A percentile compares a stretch with the other conserved stretches of the same genome.
phyloP scores from a whole-genome alignment of 768 basidiomycete genomes.

The Pisolithus marmoratus region DNA sequence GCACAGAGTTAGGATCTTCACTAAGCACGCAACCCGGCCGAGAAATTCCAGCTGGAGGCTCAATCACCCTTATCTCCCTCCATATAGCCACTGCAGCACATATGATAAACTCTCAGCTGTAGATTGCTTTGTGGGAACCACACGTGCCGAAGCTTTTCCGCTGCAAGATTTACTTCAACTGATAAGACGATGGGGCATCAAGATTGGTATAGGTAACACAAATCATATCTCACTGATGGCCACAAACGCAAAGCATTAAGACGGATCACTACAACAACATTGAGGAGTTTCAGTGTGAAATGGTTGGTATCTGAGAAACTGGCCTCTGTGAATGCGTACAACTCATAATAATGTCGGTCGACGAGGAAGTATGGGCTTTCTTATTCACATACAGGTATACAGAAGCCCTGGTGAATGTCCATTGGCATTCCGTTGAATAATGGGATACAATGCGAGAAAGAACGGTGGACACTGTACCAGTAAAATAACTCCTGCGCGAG shows the following conservation, averaged over 20 bases:
- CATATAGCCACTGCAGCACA: slow-evolving; percentile 11
- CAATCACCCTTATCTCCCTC: slow-evolving; percentile 6
- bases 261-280: slow-evolving; percentile 15
- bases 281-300: slow-evolving; percentile 9
- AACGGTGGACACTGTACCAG: background rate
- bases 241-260: slow-evolving; percentile 15
- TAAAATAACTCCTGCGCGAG: background rate
- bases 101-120: slow-evolving; percentile 14
- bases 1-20: slow-evolving; percentile 7
- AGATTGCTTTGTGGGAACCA: too few species aligned
- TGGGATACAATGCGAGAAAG: background rate
- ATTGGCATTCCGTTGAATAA: background rate
- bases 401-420: background rate
- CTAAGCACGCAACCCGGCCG: slow-evolving; percentile 12
- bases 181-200: background rate
- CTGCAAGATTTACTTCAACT: slow-evolving; percentile 11
- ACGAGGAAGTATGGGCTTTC: slow-evolving; percentile 3
- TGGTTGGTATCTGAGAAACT: background rate
- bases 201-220: background rate
- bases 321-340: background rate
- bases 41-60: slow-evolving; percentile 11
- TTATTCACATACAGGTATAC: background rate
- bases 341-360: background rate
- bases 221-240: slow-evolving; percentile 9
- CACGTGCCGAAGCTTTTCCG: too few species aligned